Evolutionary conservation across 2,329 filamentous ascomycete genomes (phyloP).

Genomic region (Hypoxylon sp.): DNA sequence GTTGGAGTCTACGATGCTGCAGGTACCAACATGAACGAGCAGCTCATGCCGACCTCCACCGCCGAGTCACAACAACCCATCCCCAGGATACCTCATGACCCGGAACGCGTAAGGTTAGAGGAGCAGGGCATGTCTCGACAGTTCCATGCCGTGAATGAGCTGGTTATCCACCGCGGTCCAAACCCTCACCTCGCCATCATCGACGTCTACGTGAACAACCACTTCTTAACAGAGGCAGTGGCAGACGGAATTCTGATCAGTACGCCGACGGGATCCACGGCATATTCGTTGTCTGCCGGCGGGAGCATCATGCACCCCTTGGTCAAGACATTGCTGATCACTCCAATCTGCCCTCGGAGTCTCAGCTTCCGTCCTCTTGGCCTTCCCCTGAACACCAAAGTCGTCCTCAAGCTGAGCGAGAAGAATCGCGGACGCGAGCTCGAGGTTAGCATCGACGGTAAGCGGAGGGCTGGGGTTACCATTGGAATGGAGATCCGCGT

Average conservation of each 20-base stretch:
- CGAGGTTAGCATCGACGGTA: constrained; percentile 85
- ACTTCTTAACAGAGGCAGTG: constrained; percentile 92
- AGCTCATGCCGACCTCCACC: constrained; percentile 64
- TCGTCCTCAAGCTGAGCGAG: constrained; percentile 84
- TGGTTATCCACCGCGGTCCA: constrained; percentile 91
- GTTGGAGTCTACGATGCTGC: constrained; percentile 85
- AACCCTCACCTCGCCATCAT: constrained; percentile 93
- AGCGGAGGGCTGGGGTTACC: constrained; percentile 75
- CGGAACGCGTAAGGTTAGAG: constrained; percentile 24
- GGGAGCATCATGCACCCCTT: constrained; percentile 95
- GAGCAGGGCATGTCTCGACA: constrained; percentile 55
- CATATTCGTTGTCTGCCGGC: constrained; percentile 93
- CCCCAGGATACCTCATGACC: constrained; percentile 46
- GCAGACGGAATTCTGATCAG: constrained; percentile 96
- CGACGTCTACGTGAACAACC: constrained; percentile 89
- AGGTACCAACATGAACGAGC: constrained; percentile 72
- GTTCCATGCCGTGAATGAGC: constrained; percentile 89
- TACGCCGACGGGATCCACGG: constrained; percentile 94
- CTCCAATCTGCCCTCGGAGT: constrained; percentile 93
- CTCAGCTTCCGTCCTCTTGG: constrained; percentile 94
- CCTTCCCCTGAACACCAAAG: constrained; percentile 86
- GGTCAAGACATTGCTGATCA: constrained; percentile 89
- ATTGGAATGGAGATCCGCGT: constrained; percentile 90
- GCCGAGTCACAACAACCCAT: constrained; percentile 60
- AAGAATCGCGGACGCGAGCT: constrained; percentile 83